phyloP scores from a whole-genome alignment of 1,284 basidiomycete species.

The Pseudomicrostroma phylloplanum region DNA sequence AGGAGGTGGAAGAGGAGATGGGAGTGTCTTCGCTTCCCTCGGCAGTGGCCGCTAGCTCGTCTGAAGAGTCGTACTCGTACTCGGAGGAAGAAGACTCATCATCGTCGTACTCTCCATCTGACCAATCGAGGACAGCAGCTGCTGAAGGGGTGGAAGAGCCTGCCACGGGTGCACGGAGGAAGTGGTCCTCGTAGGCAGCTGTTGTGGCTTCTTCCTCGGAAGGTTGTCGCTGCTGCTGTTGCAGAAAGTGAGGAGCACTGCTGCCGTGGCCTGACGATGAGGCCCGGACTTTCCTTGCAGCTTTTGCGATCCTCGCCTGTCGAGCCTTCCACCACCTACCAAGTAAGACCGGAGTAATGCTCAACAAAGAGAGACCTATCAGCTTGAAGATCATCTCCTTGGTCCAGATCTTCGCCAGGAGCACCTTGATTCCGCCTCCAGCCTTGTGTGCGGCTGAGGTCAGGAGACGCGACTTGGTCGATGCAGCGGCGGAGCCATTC shows the following conservation, averaged over 20 bases:
- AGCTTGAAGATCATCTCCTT: slow-evolving; percentile 38
- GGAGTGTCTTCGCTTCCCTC: no score
- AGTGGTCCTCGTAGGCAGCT: background rate
- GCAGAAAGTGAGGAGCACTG: background rate
- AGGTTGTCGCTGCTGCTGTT: background rate
- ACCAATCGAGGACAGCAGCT: background rate
- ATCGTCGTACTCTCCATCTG: background rate
- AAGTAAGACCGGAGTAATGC: slow-evolving; percentile 34
- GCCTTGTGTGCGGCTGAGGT: slow-evolving; percentile 19
- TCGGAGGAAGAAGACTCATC: background rate
- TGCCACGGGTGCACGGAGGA: background rate
- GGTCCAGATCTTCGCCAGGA: slow-evolving; percentile 40
- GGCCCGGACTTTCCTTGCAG: background rate
- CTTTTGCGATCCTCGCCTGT: slow-evolving; percentile 4
- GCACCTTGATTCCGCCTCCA: slow-evolving; percentile 30
- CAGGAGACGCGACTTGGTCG: background rate
- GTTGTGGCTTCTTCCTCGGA: background rate
- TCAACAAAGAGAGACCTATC: slow-evolving; percentile 33
- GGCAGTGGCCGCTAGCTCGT: background rate
- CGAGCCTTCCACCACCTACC: slow-evolving; percentile 24
- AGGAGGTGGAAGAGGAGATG: no score
- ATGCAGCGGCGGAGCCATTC: slow-evolving; percentile 1
- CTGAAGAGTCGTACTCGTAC: background rate
- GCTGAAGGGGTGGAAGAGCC: background rate
- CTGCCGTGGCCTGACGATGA: no score